Evolutionary conservation across 768 basidiomycete genomes (phyloP).

Genomic region (Boletus fagicola): DNA sequence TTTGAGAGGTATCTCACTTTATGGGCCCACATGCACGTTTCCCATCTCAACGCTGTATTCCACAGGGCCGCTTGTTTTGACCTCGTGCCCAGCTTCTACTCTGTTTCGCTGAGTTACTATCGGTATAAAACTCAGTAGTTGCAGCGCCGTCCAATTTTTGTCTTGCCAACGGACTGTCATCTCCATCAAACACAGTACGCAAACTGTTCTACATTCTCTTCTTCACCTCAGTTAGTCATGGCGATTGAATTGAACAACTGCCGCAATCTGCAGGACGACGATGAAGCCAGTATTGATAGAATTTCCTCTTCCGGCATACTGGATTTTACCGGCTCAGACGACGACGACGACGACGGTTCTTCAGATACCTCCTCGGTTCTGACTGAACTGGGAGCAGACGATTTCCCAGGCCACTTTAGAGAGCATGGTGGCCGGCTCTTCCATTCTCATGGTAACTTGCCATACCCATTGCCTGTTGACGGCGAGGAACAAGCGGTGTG

Average conservation of each 20-base stretch:
- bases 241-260: conserved; percentile 29
- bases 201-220: conserved; percentile 11
- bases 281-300: conserved; percentile 9
- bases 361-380: conserved; percentile 45
- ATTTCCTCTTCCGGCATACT: conserved; percentile 11
- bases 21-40: conserved; percentile 16
- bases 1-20: conserved; percentile 17
- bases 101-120: conserved; percentile 42
- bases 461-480: conserved; percentile 76
- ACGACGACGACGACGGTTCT: conserved; percentile 36
- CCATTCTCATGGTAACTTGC: conserved; percentile 59
- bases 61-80: conserved; percentile 34
- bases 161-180: conserved; percentile 38
- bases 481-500: conserved; percentile 64
- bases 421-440: conserved; percentile 63
- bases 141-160: conserved; percentile 38
- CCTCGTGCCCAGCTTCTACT: conserved; percentile 39
- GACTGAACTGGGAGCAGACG: conserved; percentile 48
- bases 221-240: conserved; percentile 19
- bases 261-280: conserved; percentile 23
- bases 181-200: conserved; percentile 26
- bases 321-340: conserved; percentile 13
- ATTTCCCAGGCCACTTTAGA: conserved; percentile 59
- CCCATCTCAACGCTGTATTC: conserved; percentile 26
- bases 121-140: conserved; percentile 39